Percentiles rank a stretch among this genome's conserved stretches.
Evolutionary conservation across 106 monocot species (phyloP).

Genomic region (Platanthera zijinensis): DNA sequence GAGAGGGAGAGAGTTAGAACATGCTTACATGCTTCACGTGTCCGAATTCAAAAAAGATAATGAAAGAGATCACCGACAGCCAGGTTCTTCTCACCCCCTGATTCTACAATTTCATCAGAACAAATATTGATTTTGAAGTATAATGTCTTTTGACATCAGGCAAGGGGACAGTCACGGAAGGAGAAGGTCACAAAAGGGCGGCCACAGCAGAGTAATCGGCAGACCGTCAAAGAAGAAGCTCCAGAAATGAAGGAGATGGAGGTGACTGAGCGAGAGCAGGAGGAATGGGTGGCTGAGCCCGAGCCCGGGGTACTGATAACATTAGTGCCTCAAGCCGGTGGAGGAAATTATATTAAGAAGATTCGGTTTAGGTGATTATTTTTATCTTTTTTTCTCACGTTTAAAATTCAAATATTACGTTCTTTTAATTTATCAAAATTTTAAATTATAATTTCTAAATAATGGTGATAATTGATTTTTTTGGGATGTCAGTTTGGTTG

Average conservation of each 20-base stretch:
- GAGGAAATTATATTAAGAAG: slow-evolving; percentile 29
- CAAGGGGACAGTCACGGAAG: slow-evolving; percentile 22
- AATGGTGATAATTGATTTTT: no score
- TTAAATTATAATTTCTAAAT: no score
- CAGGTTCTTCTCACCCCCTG: slow-evolving; percentile 6
- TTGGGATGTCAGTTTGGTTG: no score
- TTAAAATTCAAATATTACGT: neutral
- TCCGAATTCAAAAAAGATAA: slow-evolving; percentile 10
- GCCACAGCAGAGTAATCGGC: neutral
- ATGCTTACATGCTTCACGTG: slow-evolving; percentile 32
- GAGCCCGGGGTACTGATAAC: slow-evolving; percentile 42
- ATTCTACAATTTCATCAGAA: neutral
- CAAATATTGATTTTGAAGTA: neutral
- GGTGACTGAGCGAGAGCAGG: neutral
- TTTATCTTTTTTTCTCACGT: neutral
- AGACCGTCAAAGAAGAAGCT: neutral
- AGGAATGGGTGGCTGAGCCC: slow-evolving; percentile 52
- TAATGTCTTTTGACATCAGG: slow-evolving; percentile 4
- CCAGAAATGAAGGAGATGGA: neutral
- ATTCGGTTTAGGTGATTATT: slow-evolving; percentile 36
- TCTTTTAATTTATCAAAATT: no score
- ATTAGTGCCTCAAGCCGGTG: slow-evolving; percentile 22
- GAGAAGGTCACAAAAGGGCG: slow-evolving; percentile 3
- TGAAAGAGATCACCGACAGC: slow-evolving; percentile 17
- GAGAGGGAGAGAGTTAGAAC: neutral